phyloP scores from a whole-genome alignment of 2,329 filamentous ascomycete species.

The Clarireedia monteithiana region DNA sequence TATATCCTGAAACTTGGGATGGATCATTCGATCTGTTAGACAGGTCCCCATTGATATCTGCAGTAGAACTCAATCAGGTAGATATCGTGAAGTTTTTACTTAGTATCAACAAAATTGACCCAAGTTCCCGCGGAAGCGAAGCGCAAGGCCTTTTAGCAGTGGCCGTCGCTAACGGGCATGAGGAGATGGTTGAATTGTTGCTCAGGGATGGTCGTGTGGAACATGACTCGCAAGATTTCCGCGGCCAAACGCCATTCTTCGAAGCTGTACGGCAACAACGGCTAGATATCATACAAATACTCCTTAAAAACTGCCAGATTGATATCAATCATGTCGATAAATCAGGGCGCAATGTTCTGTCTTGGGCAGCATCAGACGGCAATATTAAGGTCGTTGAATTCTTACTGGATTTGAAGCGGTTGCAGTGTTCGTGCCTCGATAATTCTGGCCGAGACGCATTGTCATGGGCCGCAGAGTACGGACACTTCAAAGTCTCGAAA shows the following conservation, averaged over 20 bases:
- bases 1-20: no score
- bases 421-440: constrained; percentile 28
- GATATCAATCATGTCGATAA: constrained; percentile 27
- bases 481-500: constrained; percentile 85
- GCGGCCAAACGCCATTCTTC: constrained; percentile 28
- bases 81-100: constrained; percentile 25
- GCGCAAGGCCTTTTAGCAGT: constrained; percentile 29
- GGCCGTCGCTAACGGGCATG: constrained; percentile 28
- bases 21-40: no score
- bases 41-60: no score
- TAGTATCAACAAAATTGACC: constrained; percentile 13
- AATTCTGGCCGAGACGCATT: constrained; percentile 27
- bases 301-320: constrained; percentile 8
- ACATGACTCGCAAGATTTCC: constrained; percentile 23
- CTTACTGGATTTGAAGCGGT: constrained; percentile 20
- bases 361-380: constrained; percentile 31
- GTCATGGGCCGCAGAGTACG: constrained; percentile 32
- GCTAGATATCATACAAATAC: constrained; percentile 16
- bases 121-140: constrained; percentile 11
- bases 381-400: constrained; percentile 18
- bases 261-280: constrained; percentile 28
- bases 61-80: no score
- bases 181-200: constrained; percentile 26
- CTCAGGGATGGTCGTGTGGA: constrained; percentile 17
- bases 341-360: constrained; percentile 28